These are phyloP conservation scores for Tolypocladium inflatum DNA, from an alignment of 2,329 filamentous ascomycete species.

Conservation along the genomic window DNA sequence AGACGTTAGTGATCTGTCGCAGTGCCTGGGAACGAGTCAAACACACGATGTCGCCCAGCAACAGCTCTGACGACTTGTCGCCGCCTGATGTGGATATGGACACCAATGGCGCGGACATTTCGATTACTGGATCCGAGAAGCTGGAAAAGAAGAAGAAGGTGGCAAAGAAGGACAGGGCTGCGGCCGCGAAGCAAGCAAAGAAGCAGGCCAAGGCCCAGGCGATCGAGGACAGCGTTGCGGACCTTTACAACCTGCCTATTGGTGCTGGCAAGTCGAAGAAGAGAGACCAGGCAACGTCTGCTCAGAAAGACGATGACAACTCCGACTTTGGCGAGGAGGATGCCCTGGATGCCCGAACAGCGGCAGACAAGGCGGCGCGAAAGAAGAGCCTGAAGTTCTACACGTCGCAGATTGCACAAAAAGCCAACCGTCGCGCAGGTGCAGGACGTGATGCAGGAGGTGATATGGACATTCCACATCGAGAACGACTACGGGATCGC, in stretches of 20 bases:
- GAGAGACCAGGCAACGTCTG: slow-evolving; percentile 16
- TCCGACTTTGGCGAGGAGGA: slow-evolving; percentile 95
- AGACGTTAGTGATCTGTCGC: slow-evolving; percentile 68
- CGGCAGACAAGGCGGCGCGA: slow-evolving; percentile 77
- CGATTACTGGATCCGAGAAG: slow-evolving; percentile 18
- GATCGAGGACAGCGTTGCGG: slow-evolving; percentile 61
- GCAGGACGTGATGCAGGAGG: slow-evolving; percentile 68
- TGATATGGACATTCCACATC: slow-evolving; percentile 75
- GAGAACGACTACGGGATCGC: slow-evolving; percentile 78
- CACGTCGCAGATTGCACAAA: slow-evolving; percentile 94
- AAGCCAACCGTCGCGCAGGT: slow-evolving; percentile 73
- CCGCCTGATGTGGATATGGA: slow-evolving; percentile 11
- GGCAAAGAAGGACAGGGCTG: slow-evolving; percentile 25
- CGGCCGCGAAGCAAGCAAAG: slow-evolving; percentile 28
- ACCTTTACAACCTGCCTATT: slow-evolving; percentile 54
- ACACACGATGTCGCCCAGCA: slow-evolving; percentile 44
- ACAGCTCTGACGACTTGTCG: slow-evolving; percentile 23
- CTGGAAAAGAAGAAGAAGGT: slow-evolving; percentile 17
- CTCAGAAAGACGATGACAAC: slow-evolving; percentile 46
- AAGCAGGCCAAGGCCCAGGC: slow-evolving; percentile 42
- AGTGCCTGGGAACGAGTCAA: slow-evolving; percentile 72
- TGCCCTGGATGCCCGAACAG: slow-evolving; percentile 63
- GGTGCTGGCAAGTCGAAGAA: slow-evolving; percentile 36
- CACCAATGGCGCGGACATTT: slow-evolving; percentile 6
- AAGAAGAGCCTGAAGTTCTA: slow-evolving; percentile 96